These are phyloP conservation scores for Fusarium praegraminearum DNA, from an alignment of 2,329 filamentous ascomycete species.

Conservation along the genomic window DNA sequence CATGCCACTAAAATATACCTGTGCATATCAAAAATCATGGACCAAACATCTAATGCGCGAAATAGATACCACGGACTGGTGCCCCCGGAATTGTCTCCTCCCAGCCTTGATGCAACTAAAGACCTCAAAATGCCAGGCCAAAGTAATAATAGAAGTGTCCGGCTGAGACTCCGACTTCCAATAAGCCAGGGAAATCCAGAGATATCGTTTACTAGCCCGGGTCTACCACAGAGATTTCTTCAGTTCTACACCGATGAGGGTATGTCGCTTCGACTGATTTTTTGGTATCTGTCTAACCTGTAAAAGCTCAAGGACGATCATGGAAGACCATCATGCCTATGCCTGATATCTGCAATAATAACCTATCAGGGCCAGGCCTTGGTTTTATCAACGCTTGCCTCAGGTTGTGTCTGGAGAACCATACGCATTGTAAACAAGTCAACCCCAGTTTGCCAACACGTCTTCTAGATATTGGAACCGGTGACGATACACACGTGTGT, in stretches of 20 bases:
- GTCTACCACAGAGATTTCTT: not conserved
- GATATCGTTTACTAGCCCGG: conserved; percentile 6
- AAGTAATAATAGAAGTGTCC: not conserved
- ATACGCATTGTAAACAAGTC: conserved; percentile 12
- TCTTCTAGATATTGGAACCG: conserved; percentile 23
- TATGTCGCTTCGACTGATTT: not conserved
- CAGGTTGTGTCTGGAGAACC: conserved; percentile 10
- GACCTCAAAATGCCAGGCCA: too few species aligned
- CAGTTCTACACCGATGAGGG: conserved; percentile 29
- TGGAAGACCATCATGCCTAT: conserved; percentile 26
- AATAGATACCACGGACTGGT: not conserved
- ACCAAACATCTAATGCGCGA: not conserved
- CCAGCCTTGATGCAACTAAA: too few species aligned
- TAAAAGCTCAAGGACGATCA: not conserved
- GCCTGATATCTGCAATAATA: conserved; percentile 29
- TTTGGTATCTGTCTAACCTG: not conserved
- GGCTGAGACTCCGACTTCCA: conserved; percentile 13
- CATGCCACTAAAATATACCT: too few species aligned
- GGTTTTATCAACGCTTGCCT: conserved; percentile 26
- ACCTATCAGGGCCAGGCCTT: conserved; percentile 23
- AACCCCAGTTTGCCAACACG: conserved; percentile 16
- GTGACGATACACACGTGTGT: not conserved
- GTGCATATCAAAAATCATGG: too few species aligned
- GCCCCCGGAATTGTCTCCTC: too few species aligned
- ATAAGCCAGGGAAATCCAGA: conserved; percentile 31